Conservation (phyloP, 2,329 filamentous ascomycete genomes). For the Fusarium sp. region DNA sequence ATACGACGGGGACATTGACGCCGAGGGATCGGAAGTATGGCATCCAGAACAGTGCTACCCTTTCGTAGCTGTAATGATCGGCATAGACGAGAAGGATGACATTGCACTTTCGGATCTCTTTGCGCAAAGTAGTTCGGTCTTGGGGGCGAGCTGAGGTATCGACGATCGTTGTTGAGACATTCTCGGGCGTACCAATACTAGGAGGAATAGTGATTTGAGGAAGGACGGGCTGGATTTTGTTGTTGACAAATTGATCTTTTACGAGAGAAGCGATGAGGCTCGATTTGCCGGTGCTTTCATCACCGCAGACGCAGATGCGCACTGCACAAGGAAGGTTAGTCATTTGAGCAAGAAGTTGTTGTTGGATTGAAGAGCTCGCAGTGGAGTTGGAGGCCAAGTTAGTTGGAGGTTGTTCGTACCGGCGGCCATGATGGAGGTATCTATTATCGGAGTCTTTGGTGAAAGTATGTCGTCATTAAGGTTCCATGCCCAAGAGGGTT, state of each 20-base stretch:
- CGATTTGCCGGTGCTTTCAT: slow-evolving; percentile 94
- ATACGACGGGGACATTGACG: slow-evolving; percentile 97
- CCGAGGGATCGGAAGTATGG: slow-evolving; percentile 96
- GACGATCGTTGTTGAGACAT: slow-evolving; percentile 96
- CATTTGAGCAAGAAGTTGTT: not conserved
- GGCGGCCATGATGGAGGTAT: slow-evolving; percentile 38
- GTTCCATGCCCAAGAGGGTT: slow-evolving; percentile 30
- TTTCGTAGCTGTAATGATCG: slow-evolving; percentile 98
- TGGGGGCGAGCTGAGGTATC: slow-evolving; percentile 96
- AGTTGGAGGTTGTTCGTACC: slow-evolving; percentile 31
- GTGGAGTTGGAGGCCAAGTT: not conserved
- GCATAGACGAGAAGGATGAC: slow-evolving; percentile 97
- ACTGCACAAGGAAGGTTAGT: slow-evolving; percentile 57
- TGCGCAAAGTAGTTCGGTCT: slow-evolving; percentile 87
- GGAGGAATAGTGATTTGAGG: slow-evolving; percentile 96
- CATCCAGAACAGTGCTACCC: slow-evolving; percentile 97
- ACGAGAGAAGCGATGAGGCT: slow-evolving; percentile 94
- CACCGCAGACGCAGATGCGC: slow-evolving; percentile 94
- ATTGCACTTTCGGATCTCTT: slow-evolving; percentile 96
- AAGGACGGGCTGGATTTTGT: slow-evolving; percentile 93
- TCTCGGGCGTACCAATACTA: slow-evolving; percentile 90
- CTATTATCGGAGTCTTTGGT: slow-evolving; percentile 25
- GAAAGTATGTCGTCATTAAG: slow-evolving; percentile 28
- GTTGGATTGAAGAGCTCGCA: not conserved
- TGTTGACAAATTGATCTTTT: slow-evolving; percentile 95